These are phyloP conservation scores for Notholithocarpus densiflorus DNA, from an alignment of 306 rosid species.

Conservation along the genomic window DNA sequence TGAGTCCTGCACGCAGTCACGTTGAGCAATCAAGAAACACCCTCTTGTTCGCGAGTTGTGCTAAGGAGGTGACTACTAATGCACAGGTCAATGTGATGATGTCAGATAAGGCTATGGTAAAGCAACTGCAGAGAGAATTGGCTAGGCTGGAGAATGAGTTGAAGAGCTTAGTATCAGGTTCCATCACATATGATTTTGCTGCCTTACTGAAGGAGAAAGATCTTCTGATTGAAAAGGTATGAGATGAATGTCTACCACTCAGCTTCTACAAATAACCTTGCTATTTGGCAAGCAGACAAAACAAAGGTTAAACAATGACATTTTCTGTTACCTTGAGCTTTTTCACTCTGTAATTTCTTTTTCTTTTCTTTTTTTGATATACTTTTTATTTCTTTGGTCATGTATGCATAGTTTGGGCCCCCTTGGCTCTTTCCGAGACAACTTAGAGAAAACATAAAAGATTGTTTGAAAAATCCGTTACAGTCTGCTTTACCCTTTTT, in stretches of 20 bases:
- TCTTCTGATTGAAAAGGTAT: slow-evolving; percentile 70
- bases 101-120: slow-evolving; percentile 85
- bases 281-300: neutral
- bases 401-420: neutral
- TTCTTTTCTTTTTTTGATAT: neutral
- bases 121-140: slow-evolving; percentile 70
- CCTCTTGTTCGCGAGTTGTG: slow-evolving; percentile 77
- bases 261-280: neutral
- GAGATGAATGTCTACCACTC: neutral
- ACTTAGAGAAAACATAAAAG: too few relatives aligned
- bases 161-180: slow-evolving; percentile 43
- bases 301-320: neutral
- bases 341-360: neutral
- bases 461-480: too few relatives aligned
- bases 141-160: slow-evolving; percentile 66
- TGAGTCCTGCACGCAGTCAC: slow-evolving; percentile 80
- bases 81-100: slow-evolving; percentile 71
- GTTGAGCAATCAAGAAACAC: slow-evolving; percentile 89
- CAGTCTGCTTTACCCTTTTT: too few relatives aligned
- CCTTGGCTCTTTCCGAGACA: neutral
- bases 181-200: slow-evolving; percentile 29
- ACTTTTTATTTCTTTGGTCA: neutral
- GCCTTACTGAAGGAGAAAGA: slow-evolving; percentile 70
- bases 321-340: neutral
- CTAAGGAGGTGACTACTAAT: slow-evolving; percentile 82